Conservation (phyloP, 2,329 filamentous ascomycete species). For the Neoarthrinium moseri region DNA sequence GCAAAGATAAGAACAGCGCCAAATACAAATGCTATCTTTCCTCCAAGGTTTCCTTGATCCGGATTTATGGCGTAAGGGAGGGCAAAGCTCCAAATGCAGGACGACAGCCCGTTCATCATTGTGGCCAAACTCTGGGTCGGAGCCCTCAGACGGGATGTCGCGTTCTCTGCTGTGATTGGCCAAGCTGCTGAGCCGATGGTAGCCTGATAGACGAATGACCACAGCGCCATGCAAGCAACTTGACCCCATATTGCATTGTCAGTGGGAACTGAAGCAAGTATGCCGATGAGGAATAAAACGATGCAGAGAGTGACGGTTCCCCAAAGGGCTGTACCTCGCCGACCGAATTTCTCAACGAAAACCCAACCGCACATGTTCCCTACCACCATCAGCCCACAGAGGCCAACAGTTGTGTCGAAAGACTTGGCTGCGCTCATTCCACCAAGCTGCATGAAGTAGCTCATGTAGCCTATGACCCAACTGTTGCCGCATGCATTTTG, state of each 20-base stretch:
- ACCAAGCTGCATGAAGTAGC: slow-evolving; percentile 27
- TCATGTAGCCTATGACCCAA: slow-evolving; percentile 28
- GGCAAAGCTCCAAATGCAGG: slow-evolving; percentile 15
- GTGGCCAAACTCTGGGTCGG: slow-evolving; percentile 14
- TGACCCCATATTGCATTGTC: slow-evolving; percentile 13
- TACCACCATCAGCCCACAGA: slow-evolving; percentile 25
- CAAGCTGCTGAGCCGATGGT: slow-evolving; percentile 35
- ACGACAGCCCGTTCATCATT: slow-evolving; percentile 13
- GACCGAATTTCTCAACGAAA: slow-evolving; percentile 28
- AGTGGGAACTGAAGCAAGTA: slow-evolving; percentile 21
- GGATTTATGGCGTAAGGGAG: slow-evolving; percentile 16
- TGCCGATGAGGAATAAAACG: slow-evolving; percentile 28
- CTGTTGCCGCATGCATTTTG: slow-evolving; percentile 27
- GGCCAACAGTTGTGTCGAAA: slow-evolving; percentile 24
- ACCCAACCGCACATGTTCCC: slow-evolving; percentile 31
- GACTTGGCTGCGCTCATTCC: slow-evolving; percentile 20
- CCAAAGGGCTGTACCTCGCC: slow-evolving; percentile 23
- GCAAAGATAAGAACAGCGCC: slow-evolving; percentile 14
- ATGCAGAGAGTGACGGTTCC: slow-evolving; percentile 18
- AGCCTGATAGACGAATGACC: slow-evolving; percentile 28
- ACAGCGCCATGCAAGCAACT: slow-evolving; percentile 27
- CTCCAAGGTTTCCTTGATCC: slow-evolving; percentile 12
- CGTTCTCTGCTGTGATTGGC: slow-evolving; percentile 14
- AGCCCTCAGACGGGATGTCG: slow-evolving; percentile 12
- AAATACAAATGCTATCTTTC: slow-evolving; percentile 23